These are phyloP conservation scores for Malus sieversii DNA, from an alignment of 306 rosid species.

Conservation along the genomic window DNA sequence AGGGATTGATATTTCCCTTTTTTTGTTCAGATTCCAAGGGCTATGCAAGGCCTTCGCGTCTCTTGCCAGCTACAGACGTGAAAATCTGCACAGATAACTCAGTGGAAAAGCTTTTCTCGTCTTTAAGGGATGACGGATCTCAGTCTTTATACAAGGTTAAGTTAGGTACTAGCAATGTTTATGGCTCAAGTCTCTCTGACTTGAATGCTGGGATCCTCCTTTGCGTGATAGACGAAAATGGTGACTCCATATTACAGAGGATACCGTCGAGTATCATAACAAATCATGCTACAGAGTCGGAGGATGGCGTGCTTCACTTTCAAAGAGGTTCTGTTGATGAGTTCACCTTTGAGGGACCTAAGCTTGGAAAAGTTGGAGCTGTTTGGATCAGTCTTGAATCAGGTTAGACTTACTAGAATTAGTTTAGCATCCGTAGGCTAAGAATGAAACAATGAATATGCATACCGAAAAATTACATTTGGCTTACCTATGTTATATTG, in stretches of 20 bases:
- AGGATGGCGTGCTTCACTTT: slow-evolving; percentile 36
- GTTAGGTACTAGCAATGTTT: slow-evolving; percentile 58
- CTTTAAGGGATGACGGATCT: slow-evolving; percentile 32
- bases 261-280: slow-evolving; percentile 45
- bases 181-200: slow-evolving; percentile 59
- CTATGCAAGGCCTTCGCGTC: slow-evolving; percentile 56
- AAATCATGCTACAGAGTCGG: slow-evolving; percentile 29
- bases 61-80: slow-evolving; percentile 59
- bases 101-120: slow-evolving; percentile 30
- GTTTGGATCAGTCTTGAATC: slow-evolving; percentile 85
- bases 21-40: slow-evolving; percentile 47
- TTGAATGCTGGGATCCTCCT: slow-evolving; percentile 65
- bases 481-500: too few species aligned
- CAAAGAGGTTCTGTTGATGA: slow-evolving; percentile 73
- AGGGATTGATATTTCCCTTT: neutral
- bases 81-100: slow-evolving; percentile 36
- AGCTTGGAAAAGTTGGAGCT: slow-evolving; percentile 48
- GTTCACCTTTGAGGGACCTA: slow-evolving; percentile 71
- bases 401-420: slow-evolving; percentile 41
- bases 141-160: slow-evolving; percentile 47
- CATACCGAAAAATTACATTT: neutral
- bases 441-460: neutral
- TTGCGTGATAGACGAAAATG: slow-evolving; percentile 64
- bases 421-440: neutral
- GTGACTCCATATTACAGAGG: slow-evolving; percentile 69